Conservation (phyloP, 2,329 filamentous ascomycete genomes). For the Ceratocystiopsis sp. region DNA sequence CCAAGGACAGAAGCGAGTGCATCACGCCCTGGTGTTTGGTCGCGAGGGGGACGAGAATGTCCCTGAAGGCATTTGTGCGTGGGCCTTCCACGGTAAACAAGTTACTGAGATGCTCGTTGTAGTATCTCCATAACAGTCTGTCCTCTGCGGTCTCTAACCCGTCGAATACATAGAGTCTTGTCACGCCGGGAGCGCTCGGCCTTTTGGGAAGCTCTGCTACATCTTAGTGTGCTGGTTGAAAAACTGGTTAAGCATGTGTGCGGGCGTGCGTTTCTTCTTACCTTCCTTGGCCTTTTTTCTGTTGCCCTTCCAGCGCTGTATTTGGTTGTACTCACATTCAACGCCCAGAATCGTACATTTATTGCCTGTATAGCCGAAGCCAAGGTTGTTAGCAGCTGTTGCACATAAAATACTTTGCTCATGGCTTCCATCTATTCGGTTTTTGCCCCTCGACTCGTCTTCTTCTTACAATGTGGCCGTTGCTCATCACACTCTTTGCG, state of each 20-base stretch:
- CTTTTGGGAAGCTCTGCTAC: slow-evolving; percentile 30
- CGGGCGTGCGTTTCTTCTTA: slow-evolving; percentile 15
- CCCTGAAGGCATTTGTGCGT: slow-evolving; percentile 69
- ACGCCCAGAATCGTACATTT: slow-evolving; percentile 94
- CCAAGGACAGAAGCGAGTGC: slow-evolving; percentile 76
- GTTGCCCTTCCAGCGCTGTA: slow-evolving; percentile 75
- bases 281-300: slow-evolving; percentile 58
- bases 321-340: slow-evolving; percentile 75
- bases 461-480: no score
- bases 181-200: slow-evolving; percentile 33
- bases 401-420: slow-evolving; percentile 41
- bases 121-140: slow-evolving; percentile 67
- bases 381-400: neutral
- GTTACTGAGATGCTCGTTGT: slow-evolving; percentile 60
- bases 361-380: slow-evolving; percentile 35
- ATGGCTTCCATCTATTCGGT: no score
- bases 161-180: slow-evolving; percentile 52
- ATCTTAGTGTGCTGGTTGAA: neutral
- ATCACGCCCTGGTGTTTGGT: slow-evolving; percentile 66
- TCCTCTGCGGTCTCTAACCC: slow-evolving; percentile 70
- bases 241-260: neutral
- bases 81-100: slow-evolving; percentile 72
- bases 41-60: slow-evolving; percentile 68
- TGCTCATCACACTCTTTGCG: slow-evolving; percentile 55
- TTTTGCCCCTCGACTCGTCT: no score